Base-by-base conservation (phyloP, 2,329 filamentous ascomycete genomes). In the Leptographium flavum region DNA sequence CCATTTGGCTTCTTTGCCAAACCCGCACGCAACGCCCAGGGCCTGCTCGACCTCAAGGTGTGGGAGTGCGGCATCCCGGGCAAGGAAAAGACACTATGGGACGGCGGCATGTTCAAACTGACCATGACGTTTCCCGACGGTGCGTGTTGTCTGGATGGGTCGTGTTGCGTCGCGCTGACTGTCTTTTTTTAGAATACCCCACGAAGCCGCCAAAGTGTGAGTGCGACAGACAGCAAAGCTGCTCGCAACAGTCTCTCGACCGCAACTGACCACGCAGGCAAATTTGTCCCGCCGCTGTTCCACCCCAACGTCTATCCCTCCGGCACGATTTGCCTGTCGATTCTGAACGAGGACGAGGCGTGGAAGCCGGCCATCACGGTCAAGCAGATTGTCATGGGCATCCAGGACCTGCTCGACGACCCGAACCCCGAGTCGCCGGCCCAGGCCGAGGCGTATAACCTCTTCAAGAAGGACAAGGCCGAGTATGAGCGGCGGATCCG, bases 321-420 rank as follows among this genome's bases (percentile, higher is more conserved):
- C 1, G 93, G 92, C 54, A 98, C 92, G 40, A 92, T 98, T 50
- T 98, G 92, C 60, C 74, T 98, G 21, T 94, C 87, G 25, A 98
- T 98, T 54, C 68, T 98, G 53, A 98, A 96, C 66, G 93, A 98
- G 63, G 92, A 98, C 57, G 92, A 98, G 62, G 88, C 85, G 7
- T 98, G 93, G 92, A 93, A 94, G 63, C 93, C 92, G 1, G 90
- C 92, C 7, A 98, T 98, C 58, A 98, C 92, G 0, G 87, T 98
- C 62, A 96, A 95, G 67, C 87, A 96, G 65, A 96, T 98, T 52
- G 75, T 96, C 6, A 74, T 96, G 1, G 92, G 92, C 41, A 94
- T 98, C 47, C 92, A 98, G 63, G 90, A 94, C 56, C 76, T 98
- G 2, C 79, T 98, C 35, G 83, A 98, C 61, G 90, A 95, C 57